phyloP scores from a whole-genome alignment of 805 yeast genomes.

The Monosporozyma aerobia region DNA sequence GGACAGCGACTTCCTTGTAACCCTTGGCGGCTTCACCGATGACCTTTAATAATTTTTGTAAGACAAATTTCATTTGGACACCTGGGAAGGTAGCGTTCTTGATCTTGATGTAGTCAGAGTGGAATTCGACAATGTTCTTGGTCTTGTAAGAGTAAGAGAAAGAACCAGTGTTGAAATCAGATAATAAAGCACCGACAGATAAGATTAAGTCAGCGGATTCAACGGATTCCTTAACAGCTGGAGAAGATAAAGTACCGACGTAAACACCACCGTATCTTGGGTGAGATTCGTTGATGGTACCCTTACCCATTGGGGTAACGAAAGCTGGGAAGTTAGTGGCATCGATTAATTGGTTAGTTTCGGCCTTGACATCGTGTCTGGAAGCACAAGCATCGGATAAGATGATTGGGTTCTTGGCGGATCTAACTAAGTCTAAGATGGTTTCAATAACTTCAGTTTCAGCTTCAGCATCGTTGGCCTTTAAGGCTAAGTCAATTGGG shows the following conservation, averaged over 20 bases:
- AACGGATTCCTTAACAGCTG: slow-evolving; percentile 62
- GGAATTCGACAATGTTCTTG: slow-evolving; percentile 68
- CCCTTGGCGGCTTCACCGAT: slow-evolving; percentile 33
- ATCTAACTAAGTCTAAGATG: slow-evolving; percentile 42
- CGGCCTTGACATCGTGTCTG: slow-evolving; percentile 61
- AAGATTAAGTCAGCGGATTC: slow-evolving; percentile 67
- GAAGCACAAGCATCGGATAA: slow-evolving; percentile 83
- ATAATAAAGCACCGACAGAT: slow-evolving; percentile 73
- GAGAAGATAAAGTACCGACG: slow-evolving; percentile 70
- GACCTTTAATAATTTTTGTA: slow-evolving; percentile 35
- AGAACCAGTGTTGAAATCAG: slow-evolving; percentile 88
- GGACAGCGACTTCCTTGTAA: slow-evolving; percentile 48
- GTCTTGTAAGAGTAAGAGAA: slow-evolving; percentile 70
- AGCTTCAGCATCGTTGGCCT: slow-evolving; percentile 50
- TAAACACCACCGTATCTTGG: slow-evolving; percentile 77
- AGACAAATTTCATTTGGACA: slow-evolving; percentile 56
- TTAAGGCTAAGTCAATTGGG: slow-evolving; percentile 54
- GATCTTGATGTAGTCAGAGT: slow-evolving; percentile 65
- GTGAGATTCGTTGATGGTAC: slow-evolving; percentile 62
- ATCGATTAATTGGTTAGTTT: slow-evolving; percentile 52
- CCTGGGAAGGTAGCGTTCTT: slow-evolving; percentile 63
- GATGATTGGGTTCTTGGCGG: slow-evolving; percentile 62
- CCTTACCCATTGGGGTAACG: slow-evolving; percentile 88
- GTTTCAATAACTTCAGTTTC: slow-evolving; percentile 53
- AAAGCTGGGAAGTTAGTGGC: slow-evolving; percentile 71